These are phyloP conservation scores for Tricholoma saponaceum DNA, from an alignment of 768 basidiomycete genomes.

Conservation along the genomic window DNA sequence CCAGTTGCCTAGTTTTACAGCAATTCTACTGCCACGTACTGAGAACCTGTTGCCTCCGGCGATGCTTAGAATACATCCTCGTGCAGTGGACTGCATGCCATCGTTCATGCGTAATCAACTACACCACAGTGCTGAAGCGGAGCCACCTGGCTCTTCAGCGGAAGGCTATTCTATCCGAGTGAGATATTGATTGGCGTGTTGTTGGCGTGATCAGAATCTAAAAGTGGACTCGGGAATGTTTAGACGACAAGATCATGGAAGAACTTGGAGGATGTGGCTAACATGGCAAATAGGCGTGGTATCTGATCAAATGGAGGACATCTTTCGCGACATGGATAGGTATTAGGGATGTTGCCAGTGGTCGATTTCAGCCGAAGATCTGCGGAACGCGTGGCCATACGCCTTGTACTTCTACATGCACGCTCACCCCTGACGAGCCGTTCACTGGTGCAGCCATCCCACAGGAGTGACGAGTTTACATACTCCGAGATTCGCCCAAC, in stretches of 20 bases:
- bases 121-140: no score
- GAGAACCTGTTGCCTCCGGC: slow-evolving; percentile 2
- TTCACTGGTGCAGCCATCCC: background rate
- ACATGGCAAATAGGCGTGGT: background rate
- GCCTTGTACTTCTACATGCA: background rate
- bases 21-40: no score
- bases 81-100: background rate
- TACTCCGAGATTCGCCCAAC: background rate
- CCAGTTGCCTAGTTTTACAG: background rate
- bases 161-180: no score
- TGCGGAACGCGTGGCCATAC: background rate
- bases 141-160: no score
- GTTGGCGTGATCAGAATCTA: no score
- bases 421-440: background rate
- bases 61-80: background rate
- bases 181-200: no score
- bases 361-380: background rate
- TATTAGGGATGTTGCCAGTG: background rate
- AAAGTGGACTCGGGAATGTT: no score
- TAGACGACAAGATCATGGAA: no score
- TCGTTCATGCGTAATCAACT: no score
- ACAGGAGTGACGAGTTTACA: background rate
- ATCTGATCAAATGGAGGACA: background rate
- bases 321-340: background rate
- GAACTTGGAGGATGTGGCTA: no score